A percentile compares a stretch with the other conserved stretches of the same genome.
Conservation (phyloP, 2,329 filamentous ascomycete genomes). For the Fusarium siculi region DNA sequence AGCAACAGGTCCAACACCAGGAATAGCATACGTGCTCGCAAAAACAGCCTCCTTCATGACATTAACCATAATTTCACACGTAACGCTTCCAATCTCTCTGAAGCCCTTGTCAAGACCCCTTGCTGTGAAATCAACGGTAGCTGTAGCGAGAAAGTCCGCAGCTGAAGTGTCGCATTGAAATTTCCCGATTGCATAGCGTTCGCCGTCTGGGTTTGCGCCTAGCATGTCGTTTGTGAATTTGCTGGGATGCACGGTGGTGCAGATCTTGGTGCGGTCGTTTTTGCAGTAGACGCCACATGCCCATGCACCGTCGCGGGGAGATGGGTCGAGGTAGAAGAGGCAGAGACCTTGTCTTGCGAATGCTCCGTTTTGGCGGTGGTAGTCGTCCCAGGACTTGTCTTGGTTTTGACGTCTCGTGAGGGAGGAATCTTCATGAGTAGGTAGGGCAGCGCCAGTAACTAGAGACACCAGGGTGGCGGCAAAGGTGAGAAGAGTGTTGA, state of each 20-base stretch:
- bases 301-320: not conserved
- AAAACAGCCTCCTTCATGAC: not conserved
- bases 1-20: not conserved
- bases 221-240: not conserved
- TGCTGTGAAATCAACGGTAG: not conserved
- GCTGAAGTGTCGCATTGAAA: not conserved
- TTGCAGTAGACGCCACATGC: not conserved
- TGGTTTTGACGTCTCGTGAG: not conserved
- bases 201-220: not conserved
- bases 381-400: not conserved
- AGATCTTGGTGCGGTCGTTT: not conserved
- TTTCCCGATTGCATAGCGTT: not conserved
- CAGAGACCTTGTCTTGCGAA: not conserved
- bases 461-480: rapidly evolving
- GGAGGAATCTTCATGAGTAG: not conserved
- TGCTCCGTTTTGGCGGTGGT: not conserved
- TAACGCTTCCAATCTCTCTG: not conserved
- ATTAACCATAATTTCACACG: not conserved
- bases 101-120: not conserved
- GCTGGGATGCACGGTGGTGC: not conserved
- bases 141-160: not conserved
- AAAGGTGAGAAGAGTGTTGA: not conserved
- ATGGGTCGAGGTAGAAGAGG: not conserved
- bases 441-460: not conserved
- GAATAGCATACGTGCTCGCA: not conserved